phyloP scores from a whole-genome alignment of 2,329 filamentous ascomycete genomes.

The Sclerotinia spermophila region DNA sequence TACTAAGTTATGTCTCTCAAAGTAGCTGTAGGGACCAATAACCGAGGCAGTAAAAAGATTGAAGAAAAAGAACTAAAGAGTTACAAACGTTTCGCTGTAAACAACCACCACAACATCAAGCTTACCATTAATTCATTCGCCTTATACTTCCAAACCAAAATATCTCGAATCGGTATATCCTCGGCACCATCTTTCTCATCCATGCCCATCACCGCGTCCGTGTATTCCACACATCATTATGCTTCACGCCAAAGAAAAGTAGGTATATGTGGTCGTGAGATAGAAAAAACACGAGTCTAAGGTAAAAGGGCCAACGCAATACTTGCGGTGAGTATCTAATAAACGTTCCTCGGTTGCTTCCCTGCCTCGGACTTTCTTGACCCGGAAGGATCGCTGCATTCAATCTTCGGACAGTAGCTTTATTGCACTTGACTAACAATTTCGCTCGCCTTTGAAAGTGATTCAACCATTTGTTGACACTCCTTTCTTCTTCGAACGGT shows the following conservation, averaged over 20 bases:
- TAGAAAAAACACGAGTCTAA: constrained; percentile 23
- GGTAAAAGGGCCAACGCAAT: constrained; percentile 22
- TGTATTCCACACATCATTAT: constrained; percentile 30
- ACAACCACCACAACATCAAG: constrained; percentile 11
- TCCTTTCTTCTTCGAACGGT: constrained; percentile 93
- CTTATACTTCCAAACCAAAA: constrained; percentile 23
- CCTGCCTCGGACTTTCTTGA: constrained; percentile 19
- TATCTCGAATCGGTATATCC: constrained; percentile 1
- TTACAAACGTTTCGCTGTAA: constrained; percentile 18
- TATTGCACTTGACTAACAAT: constrained; percentile 76
- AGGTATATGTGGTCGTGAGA: constrained; percentile 29
- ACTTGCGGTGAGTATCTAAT: constrained; percentile 25
- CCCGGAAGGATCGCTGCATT: constrained; percentile 23
- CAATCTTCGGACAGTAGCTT: constrained; percentile 18
- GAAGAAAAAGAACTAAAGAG: constrained; percentile 19
- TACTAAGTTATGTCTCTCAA: constrained; percentile 3
- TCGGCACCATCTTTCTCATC: constrained; percentile 16
- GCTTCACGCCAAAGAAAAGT: constrained; percentile 28
- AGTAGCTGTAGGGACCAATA: constrained; percentile 4
- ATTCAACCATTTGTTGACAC: constrained; percentile 99
- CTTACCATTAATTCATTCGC: constrained; percentile 23
- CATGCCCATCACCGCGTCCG: constrained; percentile 21
- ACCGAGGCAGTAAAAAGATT: constrained; percentile 19
- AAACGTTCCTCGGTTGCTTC: constrained; percentile 20
- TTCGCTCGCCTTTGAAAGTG: constrained; percentile 81